Percentiles rank a stretch among this genome's conserved stretches.
These are phyloP conservation scores for Smithsoniella earleae DNA, from an alignment of 163 green algal genomes.

Conservation along the genomic window DNA sequence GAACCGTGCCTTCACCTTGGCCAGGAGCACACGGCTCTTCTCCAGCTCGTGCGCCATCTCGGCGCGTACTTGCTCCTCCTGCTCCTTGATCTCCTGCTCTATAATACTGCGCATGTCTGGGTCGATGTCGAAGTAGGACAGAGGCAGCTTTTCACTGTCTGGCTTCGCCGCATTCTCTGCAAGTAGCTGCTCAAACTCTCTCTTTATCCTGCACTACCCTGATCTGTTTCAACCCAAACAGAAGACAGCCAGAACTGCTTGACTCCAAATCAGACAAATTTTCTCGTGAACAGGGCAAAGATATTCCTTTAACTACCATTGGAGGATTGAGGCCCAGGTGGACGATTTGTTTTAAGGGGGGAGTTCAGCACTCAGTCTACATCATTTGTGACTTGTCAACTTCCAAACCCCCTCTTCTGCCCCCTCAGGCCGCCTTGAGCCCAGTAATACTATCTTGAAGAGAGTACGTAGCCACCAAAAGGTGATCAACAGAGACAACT, in stretches of 20 bases:
- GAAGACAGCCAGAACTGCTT: not conserved
- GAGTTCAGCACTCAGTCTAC: no score
- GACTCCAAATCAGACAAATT: no score
- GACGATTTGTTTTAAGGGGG: no score
- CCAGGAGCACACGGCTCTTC: constrained; percentile 45
- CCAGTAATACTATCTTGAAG: no score
- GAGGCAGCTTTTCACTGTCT: constrained; percentile 42
- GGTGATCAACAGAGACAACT: no score
- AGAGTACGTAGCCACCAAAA: no score
- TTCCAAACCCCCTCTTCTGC: no score
- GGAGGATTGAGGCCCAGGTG: no score
- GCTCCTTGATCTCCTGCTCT: constrained; percentile 36
- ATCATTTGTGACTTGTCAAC: no score
- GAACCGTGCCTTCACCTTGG: constrained; percentile 56
- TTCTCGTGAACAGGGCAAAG: no score
- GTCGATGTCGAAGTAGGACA: constrained; percentile 57
- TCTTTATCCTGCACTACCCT: constrained; percentile 6
- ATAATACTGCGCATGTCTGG: constrained; percentile 47
- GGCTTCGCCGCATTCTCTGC: constrained; percentile 46
- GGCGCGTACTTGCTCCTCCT: constrained; percentile 44
- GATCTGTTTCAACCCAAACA: not conserved
- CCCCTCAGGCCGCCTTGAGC: no score
- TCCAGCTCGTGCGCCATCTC: constrained; percentile 59
- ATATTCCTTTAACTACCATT: no score
- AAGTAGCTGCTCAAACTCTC: constrained; percentile 49